Conservation (phyloP, 345 rosid species). For the Isatis tinctoria region DNA sequence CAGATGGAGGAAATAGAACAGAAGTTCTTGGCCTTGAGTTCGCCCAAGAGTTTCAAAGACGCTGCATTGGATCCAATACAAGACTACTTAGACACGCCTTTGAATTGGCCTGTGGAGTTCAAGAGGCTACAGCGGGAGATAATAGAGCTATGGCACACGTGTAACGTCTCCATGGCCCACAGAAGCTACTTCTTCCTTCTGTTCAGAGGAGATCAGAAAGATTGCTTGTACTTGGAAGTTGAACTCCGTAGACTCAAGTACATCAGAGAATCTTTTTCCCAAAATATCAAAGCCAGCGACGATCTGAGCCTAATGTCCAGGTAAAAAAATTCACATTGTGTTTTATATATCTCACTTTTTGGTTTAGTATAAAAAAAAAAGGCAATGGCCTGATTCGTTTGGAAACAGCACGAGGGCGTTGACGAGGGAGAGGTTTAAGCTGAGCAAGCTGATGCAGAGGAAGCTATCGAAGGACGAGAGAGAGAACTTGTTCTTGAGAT, state of each 20-base stretch:
- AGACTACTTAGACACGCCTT: constrained; percentile 40
- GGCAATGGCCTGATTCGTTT: not conserved
- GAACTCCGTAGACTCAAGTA: constrained; percentile 72
- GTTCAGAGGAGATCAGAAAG: constrained; percentile 73
- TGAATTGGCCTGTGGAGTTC: constrained; percentile 58
- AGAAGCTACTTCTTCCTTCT: constrained; percentile 85
- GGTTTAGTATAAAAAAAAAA: not conserved
- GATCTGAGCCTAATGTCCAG: constrained; percentile 49
- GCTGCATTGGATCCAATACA: constrained; percentile 71
- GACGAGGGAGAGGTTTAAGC: constrained; percentile 61
- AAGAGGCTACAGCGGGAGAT: constrained; percentile 60
- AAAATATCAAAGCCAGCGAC: constrained; percentile 42
- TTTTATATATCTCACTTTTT: not conserved
- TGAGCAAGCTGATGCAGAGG: constrained; percentile 57
- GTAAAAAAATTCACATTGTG: constrained; percentile 26
- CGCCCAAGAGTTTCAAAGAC: constrained; percentile 52
- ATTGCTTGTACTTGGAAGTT: constrained; percentile 82
- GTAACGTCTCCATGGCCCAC: constrained; percentile 77
- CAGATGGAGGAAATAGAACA: constrained; percentile 50
- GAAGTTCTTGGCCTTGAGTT: constrained; percentile 17
- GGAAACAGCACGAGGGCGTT: constrained; percentile 52
- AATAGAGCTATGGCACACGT: constrained; percentile 76
- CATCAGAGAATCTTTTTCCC: constrained; percentile 50
- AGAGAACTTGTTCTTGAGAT: constrained; percentile 61
- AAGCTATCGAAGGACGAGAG: constrained; percentile 52